These are phyloP conservation scores for Asterella californica DNA, from an alignment of 225 moss, liverwort and hornwort species.

Conservation along the genomic window DNA sequence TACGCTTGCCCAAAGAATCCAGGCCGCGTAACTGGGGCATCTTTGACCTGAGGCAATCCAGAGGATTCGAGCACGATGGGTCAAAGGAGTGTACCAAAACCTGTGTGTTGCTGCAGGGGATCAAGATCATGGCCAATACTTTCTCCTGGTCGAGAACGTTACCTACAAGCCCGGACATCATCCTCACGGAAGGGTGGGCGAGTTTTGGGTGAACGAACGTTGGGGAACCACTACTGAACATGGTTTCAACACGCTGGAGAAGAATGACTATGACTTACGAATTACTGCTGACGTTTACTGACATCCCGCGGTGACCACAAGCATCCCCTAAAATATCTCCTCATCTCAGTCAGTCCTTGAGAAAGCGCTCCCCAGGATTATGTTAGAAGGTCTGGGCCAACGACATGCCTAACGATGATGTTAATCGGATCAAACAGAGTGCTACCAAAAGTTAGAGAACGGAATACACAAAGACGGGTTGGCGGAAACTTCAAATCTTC, in stretches of 20 bases:
- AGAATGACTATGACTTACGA: neutral
- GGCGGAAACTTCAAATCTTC: too few relatives aligned
- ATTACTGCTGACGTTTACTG: neutral
- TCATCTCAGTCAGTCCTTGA: too few relatives aligned
- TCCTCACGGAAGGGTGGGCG: neutral
- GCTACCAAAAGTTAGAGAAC: too few relatives aligned
- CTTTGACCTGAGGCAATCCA: neutral
- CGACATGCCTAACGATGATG: too few relatives aligned
- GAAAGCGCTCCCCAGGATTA: too few relatives aligned
- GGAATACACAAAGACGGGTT: too few relatives aligned
- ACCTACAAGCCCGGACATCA: neutral
- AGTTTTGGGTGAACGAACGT: neutral
- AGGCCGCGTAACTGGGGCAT: neutral
- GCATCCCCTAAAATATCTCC: neutral
- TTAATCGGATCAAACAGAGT: too few relatives aligned
- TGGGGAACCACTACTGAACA: neutral
- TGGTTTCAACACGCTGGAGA: neutral
- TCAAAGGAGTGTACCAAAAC: neutral
- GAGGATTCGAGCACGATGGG: neutral
- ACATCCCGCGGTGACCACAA: neutral
- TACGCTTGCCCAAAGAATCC: neutral
- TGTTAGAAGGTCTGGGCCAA: too few relatives aligned
- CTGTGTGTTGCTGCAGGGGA: neutral
- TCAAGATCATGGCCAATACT: neutral
- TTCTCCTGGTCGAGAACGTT: constrained; percentile 9